These are phyloP conservation scores for Fusarium heterosporum DNA, from an alignment of 2,329 filamentous ascomycete species.

Conservation along the genomic window DNA sequence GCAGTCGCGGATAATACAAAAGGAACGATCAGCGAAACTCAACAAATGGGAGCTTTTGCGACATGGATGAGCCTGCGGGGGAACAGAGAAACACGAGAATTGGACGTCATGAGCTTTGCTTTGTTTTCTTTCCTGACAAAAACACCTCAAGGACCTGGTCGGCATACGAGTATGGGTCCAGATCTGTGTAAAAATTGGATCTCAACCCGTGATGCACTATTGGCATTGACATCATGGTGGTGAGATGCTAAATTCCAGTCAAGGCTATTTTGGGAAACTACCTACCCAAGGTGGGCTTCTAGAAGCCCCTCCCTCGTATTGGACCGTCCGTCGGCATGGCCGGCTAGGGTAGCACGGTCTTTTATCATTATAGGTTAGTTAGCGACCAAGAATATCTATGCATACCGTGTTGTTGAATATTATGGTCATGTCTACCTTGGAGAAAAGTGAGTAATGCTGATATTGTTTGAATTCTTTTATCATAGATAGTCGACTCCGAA, in stretches of 20 bases:
- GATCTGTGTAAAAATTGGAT: not conserved
- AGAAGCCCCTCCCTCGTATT: constrained; percentile 13
- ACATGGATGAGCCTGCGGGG: constrained; percentile 27
- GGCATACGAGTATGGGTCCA: too few species aligned
- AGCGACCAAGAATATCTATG: too few species aligned
- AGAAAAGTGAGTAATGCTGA: not conserved
- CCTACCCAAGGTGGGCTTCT: constrained; percentile 3
- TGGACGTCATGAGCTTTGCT: constrained; percentile 27
- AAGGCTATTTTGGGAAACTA: constrained; percentile 34
- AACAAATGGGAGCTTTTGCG: constrained; percentile 26
- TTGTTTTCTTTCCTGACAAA: constrained; percentile 11
- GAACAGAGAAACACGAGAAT: constrained; percentile 26
- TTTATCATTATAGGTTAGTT: too few species aligned
- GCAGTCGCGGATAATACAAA: constrained; percentile 8
- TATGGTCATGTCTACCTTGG: not conserved
- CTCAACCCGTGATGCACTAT: constrained; percentile 25
- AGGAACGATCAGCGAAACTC: constrained; percentile 22
- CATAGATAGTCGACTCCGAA: not conserved
- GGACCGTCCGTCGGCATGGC: constrained; percentile 16
- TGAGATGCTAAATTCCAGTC: constrained; percentile 20
- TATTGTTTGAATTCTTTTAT: not conserved
- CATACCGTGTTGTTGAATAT: not conserved
- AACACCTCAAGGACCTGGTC: constrained; percentile 18
- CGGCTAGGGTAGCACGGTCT: constrained; percentile 23
- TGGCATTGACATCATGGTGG: constrained; percentile 41